Conservation (phyloP, 78 protist genomes). For the Dictyostelium citrinum region DNA sequence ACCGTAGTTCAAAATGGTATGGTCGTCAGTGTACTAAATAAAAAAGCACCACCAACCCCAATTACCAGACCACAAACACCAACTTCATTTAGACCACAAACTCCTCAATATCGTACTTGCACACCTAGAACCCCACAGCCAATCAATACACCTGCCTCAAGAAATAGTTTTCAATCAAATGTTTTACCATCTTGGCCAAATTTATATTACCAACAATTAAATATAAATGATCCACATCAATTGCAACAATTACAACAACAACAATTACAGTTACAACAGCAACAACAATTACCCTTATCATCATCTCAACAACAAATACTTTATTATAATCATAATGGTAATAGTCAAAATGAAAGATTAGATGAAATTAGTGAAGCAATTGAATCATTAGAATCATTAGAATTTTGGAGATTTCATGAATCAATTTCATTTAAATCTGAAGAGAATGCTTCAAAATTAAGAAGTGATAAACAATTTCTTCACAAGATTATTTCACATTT, state of each 20-base stretch:
- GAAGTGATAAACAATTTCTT: not conserved
- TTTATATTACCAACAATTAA: not conserved
- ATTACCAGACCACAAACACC: not conserved
- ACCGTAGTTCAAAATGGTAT: not conserved
- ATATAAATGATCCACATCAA: not conserved
- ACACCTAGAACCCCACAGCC: constrained; percentile 8
- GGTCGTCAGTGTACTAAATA: not conserved
- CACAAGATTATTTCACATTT: not conserved
- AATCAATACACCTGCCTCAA: not conserved
- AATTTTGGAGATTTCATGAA: constrained; percentile 20
- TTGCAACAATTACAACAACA: not conserved
- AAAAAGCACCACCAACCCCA: constrained; percentile 1
- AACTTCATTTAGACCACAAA: constrained; percentile 24
- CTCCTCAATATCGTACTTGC: not conserved
- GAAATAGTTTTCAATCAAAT: not conserved
- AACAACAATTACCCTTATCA: not conserved
- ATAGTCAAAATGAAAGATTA: not conserved
- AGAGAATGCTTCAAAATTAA: not conserved
- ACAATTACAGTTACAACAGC: not conserved
- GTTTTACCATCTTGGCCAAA: not conserved
- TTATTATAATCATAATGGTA: not conserved
- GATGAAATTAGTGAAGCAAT: not conserved
- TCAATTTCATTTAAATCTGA: not conserved
- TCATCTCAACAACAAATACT: not conserved
- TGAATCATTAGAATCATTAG: constrained; percentile 2